Percentiles rank a stretch among this genome's conserved stretches.
Evolutionary conservation across 148 eudicot species (phyloP).

Genomic region (Rhododendron griersonianum): DNA sequence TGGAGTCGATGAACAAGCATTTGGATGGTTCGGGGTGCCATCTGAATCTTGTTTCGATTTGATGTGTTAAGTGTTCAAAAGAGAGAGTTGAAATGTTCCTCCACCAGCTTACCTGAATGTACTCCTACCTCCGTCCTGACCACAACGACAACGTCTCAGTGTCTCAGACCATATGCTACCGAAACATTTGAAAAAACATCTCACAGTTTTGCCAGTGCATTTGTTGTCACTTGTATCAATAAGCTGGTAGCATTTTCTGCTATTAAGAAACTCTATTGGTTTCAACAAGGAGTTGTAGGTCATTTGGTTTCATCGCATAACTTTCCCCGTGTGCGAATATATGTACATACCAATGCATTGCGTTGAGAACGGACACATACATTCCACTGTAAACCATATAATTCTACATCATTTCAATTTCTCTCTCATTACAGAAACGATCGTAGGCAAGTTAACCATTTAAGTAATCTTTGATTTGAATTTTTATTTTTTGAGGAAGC

Average conservation of each 20-base stretch:
- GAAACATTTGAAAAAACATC: background rate
- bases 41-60: conserved; percentile 2
- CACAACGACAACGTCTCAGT: background rate
- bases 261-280: background rate
- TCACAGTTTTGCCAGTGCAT: background rate
- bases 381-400: background rate
- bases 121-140: too few relatives aligned
- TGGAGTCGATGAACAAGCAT: conserved; percentile 23
- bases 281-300: background rate
- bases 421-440: background rate
- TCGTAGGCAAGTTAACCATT: background rate
- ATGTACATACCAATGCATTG: too few relatives aligned
- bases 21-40: conserved; percentile 7
- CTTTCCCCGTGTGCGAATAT: too few relatives aligned
- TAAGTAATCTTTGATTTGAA: background rate
- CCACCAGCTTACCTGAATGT: too few relatives aligned
- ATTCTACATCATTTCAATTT: background rate
- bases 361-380: background rate
- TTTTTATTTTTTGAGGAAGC: background rate
- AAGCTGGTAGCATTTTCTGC: background rate
- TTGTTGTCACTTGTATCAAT: background rate
- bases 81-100: too few relatives aligned
- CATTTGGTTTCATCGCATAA: background rate
- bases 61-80: background rate
- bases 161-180: background rate